phyloP scores from a whole-genome alignment of 2,329 filamentous ascomycete species.

The Ilyonectria mors-panacis region DNA sequence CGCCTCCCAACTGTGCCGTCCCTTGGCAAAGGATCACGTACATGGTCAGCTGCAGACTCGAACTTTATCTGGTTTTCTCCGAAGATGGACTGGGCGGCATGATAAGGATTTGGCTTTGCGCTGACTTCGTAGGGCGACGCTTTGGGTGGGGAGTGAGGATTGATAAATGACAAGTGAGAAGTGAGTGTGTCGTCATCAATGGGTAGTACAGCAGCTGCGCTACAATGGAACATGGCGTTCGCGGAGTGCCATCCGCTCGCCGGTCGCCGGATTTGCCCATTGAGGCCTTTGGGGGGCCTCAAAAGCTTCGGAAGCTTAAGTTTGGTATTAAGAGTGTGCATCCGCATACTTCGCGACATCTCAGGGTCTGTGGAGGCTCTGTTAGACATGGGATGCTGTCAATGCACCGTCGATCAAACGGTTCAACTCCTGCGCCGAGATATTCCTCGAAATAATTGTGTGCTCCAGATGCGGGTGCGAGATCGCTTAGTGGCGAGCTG shows the following conservation, averaged over 20 bases:
- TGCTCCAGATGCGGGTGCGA: neutral
- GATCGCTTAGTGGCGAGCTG: conserved; percentile 2
- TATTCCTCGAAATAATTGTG: conserved; percentile 16
- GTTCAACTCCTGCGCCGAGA: conserved; percentile 12
- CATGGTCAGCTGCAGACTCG: neutral
- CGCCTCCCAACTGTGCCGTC: conserved; percentile 3
- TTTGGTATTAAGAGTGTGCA: neutral
- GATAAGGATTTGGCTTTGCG: conserved; percentile 9
- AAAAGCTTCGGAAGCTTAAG: neutral
- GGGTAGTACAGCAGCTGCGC: conserved; percentile 20
- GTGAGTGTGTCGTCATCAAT: neutral
- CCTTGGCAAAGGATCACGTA: conserved; percentile 15
- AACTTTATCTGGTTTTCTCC: conserved; percentile 8
- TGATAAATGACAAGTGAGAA: neutral
- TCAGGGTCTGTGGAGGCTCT: conserved; percentile 18
- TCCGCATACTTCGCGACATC: neutral
- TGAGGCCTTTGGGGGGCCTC: neutral
- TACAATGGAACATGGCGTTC: conserved; percentile 29
- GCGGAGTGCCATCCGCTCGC: conserved; percentile 9
- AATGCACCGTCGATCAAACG: conserved; percentile 32
- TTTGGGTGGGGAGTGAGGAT: no score
- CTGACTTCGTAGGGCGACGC: neutral
- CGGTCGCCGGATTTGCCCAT: conserved; percentile 1
- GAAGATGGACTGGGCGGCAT: conserved; percentile 9
- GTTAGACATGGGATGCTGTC: conserved; percentile 21